Evolutionary conservation across 768 basidiomycete genomes (phyloP).

Genomic region (Hortiboletus flavorubellus): DNA sequence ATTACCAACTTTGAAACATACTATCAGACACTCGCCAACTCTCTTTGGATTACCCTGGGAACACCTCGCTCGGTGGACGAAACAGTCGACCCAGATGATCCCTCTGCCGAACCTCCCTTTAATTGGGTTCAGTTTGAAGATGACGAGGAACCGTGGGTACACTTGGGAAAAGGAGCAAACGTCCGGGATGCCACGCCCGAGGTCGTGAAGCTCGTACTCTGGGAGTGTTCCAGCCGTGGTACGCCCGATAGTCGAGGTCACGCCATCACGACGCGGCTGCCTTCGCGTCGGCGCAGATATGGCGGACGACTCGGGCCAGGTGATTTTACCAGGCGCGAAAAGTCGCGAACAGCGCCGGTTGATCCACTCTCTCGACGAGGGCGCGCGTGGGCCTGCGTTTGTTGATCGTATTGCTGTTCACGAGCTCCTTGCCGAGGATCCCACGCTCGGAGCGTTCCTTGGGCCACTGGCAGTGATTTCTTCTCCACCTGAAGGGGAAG

Average conservation of each 20-base stretch:
- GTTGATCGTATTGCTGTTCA: conserved; percentile 2
- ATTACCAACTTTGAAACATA: conserved; percentile 7
- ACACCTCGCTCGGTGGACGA: background rate
- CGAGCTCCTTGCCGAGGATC: conserved; percentile 2
- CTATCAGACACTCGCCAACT: conserved; percentile 14
- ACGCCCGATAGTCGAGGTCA: background rate
- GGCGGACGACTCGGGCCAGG: background rate
- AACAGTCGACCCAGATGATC: conserved; percentile 4
- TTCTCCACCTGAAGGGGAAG: conserved; percentile 16
- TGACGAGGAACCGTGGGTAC: conserved; percentile 20
- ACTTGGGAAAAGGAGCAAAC: conserved; percentile 4
- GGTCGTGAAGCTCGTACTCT: background rate
- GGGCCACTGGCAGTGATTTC: conserved; percentile 2
- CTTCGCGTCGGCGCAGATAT: background rate
- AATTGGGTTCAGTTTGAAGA: conserved; percentile 3
- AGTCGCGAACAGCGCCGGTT: background rate
- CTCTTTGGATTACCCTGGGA: background rate
- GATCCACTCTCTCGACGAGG: conserved; percentile 20
- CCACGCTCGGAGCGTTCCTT: conserved; percentile 4
- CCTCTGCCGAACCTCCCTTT: background rate
- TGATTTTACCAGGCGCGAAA: background rate
- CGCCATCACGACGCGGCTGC: background rate
- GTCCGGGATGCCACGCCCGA: background rate
- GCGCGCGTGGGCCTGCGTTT: conserved; percentile 17
- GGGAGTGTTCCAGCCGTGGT: conserved; percentile 2